Base-by-base conservation (phyloP, 306 rosid species). In the Vigna angularis region DNA sequence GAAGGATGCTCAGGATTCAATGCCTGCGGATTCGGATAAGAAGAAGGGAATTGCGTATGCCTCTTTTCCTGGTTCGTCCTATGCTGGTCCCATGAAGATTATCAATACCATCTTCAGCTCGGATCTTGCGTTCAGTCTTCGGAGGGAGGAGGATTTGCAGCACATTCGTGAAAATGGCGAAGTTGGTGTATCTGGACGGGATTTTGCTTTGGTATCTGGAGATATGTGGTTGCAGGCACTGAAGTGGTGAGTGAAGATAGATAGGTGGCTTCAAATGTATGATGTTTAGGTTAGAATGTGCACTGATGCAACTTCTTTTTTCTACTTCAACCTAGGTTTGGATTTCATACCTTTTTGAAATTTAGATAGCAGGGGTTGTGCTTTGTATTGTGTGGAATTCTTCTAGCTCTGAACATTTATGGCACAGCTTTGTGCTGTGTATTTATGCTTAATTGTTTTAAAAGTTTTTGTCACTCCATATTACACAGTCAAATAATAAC, bases 171-270 rank as follows among this genome's bases (percentile, higher is more conserved):
- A 84, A 74, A 88, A 85, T 83, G 89, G 88, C n/a, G 98, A 91
- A 78, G 97, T 81, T 20, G 96, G 96, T 56, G 87, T 95, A 49
- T 89, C 98, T 1, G 96, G 97, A 18, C 83, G 99, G 80, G 98
- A 95, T 86, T 91, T 87, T 81, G 99, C 99, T 36, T 87, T 95
- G 91, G 99, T 95, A 48, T 85, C 93, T 1, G 96, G 94, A 44
- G 96, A 95, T 82, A 93, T 89, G 98, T 95, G 99, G 99, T 88
- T 95, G 77, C 90, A 85, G 90, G 99, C 99, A 38, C 97, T 95
- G 67, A 91, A 86, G 88, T 95, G 99, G 99, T 95, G 85, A 87
- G 44, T 61, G 56, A 55, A 68, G 66, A 30, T 79, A 70, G 44
- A 12, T 69, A 45, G 9, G 11, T 61, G 30, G 61, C 56, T 44